Conservation (phyloP, 2,329 filamentous ascomycete species). For the Diaporthe citri region DNA sequence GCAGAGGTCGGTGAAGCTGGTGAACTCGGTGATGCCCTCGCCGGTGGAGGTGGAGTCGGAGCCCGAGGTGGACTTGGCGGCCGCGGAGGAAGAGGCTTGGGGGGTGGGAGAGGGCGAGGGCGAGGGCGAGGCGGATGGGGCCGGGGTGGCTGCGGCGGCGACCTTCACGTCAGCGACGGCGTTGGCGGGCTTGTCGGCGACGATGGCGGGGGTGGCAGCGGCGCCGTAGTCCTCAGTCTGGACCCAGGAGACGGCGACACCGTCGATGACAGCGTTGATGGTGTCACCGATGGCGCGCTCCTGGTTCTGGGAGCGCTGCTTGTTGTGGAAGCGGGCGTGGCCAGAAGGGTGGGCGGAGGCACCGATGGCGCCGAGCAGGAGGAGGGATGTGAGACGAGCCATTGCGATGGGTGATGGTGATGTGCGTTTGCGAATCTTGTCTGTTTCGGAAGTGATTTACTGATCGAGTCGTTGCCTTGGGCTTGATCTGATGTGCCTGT, state of each 20-base stretch:
- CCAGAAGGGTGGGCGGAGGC: constrained; percentile 51
- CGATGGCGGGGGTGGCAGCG: constrained; percentile 29
- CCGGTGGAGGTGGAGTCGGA: constrained; percentile 85
- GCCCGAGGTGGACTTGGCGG: constrained; percentile 73
- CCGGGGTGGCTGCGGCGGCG: constrained; percentile 32
- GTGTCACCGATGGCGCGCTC: constrained; percentile 41
- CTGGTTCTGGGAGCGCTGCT: constrained; percentile 47
- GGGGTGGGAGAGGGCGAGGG: constrained; percentile 36
- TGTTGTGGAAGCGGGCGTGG: constrained; percentile 53
- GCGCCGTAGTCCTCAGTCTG: constrained; percentile 40
- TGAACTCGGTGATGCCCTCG: constrained; percentile 43
- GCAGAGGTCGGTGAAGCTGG: constrained; percentile 52
- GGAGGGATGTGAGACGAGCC: constrained; percentile 44
- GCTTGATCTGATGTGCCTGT: constrained; percentile 12
- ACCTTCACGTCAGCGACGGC: constrained; percentile 1
- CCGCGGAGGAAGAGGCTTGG: constrained; percentile 8
- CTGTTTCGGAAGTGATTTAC: constrained; percentile 12
- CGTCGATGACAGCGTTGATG: constrained; percentile 46
- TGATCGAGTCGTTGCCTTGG: constrained; percentile 3
- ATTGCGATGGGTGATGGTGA: constrained; percentile 27
- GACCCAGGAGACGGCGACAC: constrained; percentile 47
- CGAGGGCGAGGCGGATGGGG: constrained; percentile 30
- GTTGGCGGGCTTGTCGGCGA: constrained; percentile 25
- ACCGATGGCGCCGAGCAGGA: constrained; percentile 50
- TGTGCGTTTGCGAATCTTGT: neutral